Conservation (phyloP, 1,139 yeast species). For the Hyphopichia khmerensis region DNA sequence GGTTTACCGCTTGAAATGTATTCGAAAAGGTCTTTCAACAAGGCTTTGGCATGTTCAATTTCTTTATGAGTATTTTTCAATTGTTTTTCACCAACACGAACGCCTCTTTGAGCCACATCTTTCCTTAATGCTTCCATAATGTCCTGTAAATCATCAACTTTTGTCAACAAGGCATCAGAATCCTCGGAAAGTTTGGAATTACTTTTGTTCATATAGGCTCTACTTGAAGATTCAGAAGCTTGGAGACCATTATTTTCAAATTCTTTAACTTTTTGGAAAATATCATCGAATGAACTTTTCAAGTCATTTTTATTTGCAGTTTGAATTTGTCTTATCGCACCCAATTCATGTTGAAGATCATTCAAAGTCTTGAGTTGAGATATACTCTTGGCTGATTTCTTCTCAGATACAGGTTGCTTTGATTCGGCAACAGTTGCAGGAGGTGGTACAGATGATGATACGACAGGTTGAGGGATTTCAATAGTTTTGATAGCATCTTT, state of each 20-base stretch:
- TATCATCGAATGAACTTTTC: conserved; percentile 40
- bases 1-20: conserved; percentile 73
- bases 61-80: conserved; percentile 67
- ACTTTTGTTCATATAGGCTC: conserved; percentile 76
- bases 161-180: conserved; percentile 70
- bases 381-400: conserved; percentile 1
- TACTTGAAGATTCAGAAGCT: conserved; percentile 47
- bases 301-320: conserved; percentile 42
- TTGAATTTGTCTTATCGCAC: conserved; percentile 63
- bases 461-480: conserved; percentile 17
- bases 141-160: conserved; percentile 91
- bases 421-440: conserved; percentile 1
- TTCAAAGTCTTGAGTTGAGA: conserved; percentile 8
- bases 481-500: conserved; percentile 22
- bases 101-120: conserved; percentile 92
- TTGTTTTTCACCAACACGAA: conserved; percentile 75
- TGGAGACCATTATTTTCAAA: conserved; percentile 47
- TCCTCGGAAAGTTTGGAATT: conserved; percentile 73
- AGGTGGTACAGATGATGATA: conserved; percentile 4
- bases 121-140: conserved; percentile 84
- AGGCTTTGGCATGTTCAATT: conserved; percentile 53
- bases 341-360: conserved; percentile 53
- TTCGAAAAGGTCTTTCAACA: conserved; percentile 53
- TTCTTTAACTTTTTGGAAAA: conserved; percentile 48
- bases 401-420: conserved; percentile 4